Percentiles rank a stretch among this genome's conserved stretches.
Evolutionary conservation across 345 rosid species (phyloP).

Genomic region (Lepidium aucheri): DNA sequence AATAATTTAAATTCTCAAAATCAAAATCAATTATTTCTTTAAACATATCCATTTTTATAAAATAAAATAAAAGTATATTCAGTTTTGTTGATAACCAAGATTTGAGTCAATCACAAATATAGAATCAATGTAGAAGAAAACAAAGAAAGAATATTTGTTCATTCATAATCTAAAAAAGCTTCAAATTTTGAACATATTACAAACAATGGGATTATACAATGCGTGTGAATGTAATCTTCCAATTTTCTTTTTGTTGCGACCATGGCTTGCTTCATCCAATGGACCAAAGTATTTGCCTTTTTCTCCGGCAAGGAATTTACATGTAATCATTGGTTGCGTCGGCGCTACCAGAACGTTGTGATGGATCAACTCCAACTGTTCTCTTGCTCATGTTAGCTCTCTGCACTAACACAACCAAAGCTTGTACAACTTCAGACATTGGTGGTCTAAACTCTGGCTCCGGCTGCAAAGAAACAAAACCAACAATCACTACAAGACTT

Average conservation of each 20-base stretch:
- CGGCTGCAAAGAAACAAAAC: constrained; percentile 40
- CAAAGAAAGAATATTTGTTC: background rate
- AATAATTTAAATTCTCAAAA: too few relatives aligned
- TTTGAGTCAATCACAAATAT: background rate
- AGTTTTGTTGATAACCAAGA: background rate
- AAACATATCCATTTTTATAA: too few relatives aligned
- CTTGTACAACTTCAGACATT: constrained; percentile 94
- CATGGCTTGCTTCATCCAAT: background rate
- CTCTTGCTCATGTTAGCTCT: constrained; percentile 98
- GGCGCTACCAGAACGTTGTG: constrained; percentile 20
- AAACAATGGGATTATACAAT: constrained; percentile 8
- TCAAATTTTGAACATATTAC: background rate
- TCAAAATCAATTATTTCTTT: too few relatives aligned
- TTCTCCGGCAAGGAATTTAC: constrained; percentile 8
- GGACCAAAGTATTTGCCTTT: background rate
- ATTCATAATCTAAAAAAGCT: background rate
- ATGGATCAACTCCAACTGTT: constrained; percentile 54
- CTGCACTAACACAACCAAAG: constrained; percentile 84
- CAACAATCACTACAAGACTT: background rate
- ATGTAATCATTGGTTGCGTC: constrained; percentile 26
- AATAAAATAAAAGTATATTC: too few relatives aligned
- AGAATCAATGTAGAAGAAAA: background rate
- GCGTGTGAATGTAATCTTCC: background rate
- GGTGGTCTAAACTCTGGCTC: constrained; percentile 98
- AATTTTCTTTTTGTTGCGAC: background rate